phyloP scores from a whole-genome alignment of 2,329 filamentous ascomycete genomes.

The Raffaelea deltoideospora region DNA sequence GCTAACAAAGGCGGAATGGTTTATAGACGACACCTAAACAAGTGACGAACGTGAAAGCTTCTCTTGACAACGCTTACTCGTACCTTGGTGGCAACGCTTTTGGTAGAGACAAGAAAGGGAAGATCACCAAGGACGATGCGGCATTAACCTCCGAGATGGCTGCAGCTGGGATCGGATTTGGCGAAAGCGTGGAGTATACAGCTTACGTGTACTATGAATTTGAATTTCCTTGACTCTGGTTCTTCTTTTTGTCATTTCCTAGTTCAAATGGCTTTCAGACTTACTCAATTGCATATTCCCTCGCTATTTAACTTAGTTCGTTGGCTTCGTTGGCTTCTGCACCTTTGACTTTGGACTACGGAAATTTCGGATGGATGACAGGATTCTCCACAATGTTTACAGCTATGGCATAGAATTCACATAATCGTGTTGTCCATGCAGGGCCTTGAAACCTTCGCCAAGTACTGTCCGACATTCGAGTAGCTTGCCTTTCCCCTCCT shows the following conservation, averaged over 20 bases:
- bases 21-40: conserved; percentile 66
- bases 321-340: no score
- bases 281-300: no score
- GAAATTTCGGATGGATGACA: no score
- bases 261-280: neutral
- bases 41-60: conserved; percentile 61
- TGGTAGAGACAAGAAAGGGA: conserved; percentile 82
- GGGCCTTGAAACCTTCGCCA: no score
- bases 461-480: no score
- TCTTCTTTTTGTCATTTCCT: neutral
- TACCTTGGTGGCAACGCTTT: conserved; percentile 93
- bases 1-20: conserved; percentile 3
- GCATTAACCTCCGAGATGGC: conserved; percentile 70
- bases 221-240: conserved; percentile 53
- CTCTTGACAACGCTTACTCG: conserved; percentile 71
- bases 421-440: no score
- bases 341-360: no score
- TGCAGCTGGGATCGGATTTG: conserved; percentile 50
- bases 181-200: conserved; percentile 73
- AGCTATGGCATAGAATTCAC: no score
- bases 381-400: no score
- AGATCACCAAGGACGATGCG: conserved; percentile 79
- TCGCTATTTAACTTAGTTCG: no score
- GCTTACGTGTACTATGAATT: conserved; percentile 97
- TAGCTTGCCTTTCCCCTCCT: no score